phyloP scores from a whole-genome alignment of 108 stramenopile genomes.

The Cylindrotheca fusiformis region DNA sequence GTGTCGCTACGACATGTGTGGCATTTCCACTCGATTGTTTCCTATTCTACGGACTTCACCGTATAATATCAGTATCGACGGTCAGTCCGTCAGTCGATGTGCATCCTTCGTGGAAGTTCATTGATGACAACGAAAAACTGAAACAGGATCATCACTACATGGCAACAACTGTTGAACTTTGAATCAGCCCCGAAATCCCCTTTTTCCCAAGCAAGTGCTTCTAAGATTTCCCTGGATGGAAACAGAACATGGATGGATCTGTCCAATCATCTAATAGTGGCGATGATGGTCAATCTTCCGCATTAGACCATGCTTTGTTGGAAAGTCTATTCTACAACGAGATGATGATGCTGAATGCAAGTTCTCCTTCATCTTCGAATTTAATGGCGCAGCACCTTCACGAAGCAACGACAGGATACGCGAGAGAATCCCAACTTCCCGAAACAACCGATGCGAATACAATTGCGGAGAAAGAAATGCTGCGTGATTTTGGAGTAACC shows the following conservation, averaged over 20 bases:
- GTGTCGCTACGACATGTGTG: too few relatives aligned
- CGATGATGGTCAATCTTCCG: conserved; percentile 8
- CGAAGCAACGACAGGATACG: conserved; percentile 1
- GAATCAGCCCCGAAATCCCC: too few relatives aligned
- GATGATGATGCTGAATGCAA: conserved; percentile 51
- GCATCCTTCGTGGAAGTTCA: too few relatives aligned
- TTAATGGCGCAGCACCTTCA: conserved; percentile 18
- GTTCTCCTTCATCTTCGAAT: conserved; percentile 2
- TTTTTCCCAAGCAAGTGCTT: too few relatives aligned
- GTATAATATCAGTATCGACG: too few relatives aligned
- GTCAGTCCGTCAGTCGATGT: too few relatives aligned
- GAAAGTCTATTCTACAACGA: conserved; percentile 69
- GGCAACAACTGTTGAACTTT: too few relatives aligned
- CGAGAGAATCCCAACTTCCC: neutral
- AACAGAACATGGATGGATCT: conserved; percentile 4
- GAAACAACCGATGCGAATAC: conserved; percentile 9
- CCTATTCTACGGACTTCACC: too few relatives aligned
- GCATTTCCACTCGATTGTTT: too few relatives aligned
- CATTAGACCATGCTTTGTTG: conserved; percentile 51
- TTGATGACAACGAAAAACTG: too few relatives aligned
- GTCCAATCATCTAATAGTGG: conserved; percentile 2
- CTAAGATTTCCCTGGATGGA: too few relatives aligned
- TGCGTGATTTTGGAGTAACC: conserved; percentile 44
- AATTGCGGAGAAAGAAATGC: conserved; percentile 36
- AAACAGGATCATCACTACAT: too few relatives aligned